These are phyloP conservation scores for Pontederia crassipes DNA, from an alignment of 176 grass and related monocot species.

Conservation along the genomic window DNA sequence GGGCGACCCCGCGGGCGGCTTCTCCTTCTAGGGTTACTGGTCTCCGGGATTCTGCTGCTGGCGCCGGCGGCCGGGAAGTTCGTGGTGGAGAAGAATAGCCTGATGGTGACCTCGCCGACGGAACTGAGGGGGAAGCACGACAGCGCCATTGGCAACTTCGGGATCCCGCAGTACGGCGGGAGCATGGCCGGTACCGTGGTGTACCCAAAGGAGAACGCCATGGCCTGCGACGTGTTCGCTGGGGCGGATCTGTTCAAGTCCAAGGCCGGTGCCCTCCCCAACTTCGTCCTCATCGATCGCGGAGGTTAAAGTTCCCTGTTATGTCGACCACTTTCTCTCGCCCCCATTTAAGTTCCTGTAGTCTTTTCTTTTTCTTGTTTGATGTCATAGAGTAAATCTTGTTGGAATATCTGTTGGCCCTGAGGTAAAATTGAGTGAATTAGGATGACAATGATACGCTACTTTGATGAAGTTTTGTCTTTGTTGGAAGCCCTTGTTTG, in stretches of 20 bases:
- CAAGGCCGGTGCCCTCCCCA: constrained; percentile 71
- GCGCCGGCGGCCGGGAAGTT: constrained; percentile 30
- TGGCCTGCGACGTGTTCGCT: constrained; percentile 50
- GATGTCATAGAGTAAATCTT: too few relatives aligned
- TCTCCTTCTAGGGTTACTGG: constrained; percentile 20
- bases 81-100: constrained; percentile 99
- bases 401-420: too few relatives aligned
- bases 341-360: not conserved
- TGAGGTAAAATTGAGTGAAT: too few relatives aligned
- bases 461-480: too few relatives aligned
- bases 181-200: constrained; percentile 84
- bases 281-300: constrained; percentile 89
- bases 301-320: constrained; percentile 39
- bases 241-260: constrained; percentile 39
- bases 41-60: constrained; percentile 7
- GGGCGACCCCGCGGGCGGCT: not conserved
- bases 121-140: constrained; percentile 58
- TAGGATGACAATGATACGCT: too few relatives aligned
- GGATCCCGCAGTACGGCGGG: constrained; percentile 93
- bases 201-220: constrained; percentile 58
- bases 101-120: constrained; percentile 74
- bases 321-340: too few relatives aligned
- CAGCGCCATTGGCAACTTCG: constrained; percentile 95
- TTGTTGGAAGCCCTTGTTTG: too few relatives aligned
- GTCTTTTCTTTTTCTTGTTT: not conserved